Base-by-base conservation (phyloP, 2,329 filamentous ascomycete genomes). In the Paraphoma chrysanthemicola region DNA sequence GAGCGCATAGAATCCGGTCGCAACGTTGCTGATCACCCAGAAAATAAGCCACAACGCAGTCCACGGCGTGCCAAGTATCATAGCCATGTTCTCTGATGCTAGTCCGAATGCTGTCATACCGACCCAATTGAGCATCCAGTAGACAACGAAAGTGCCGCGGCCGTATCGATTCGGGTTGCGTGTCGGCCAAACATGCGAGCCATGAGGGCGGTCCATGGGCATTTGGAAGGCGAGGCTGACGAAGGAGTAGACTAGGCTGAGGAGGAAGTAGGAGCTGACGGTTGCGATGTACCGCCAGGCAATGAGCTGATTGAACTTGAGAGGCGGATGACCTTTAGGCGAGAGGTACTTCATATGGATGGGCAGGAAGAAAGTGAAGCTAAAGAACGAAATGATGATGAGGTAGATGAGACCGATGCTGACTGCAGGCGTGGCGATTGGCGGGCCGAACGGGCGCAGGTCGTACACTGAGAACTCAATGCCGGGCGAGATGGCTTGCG, bases 361-460 rank as follows among this genome's bases (percentile, higher is more conserved):
- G 0, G 87, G 86, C 39, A 89, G 75, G 65, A 88, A 86, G 76
- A 89, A 89, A 0, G 82, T 79, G 70, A 87, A 89, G 31, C 82
- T 86, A 78, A 89, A 89, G 76, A 89, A 89, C 0, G 85, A 83
- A 44, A 89, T 79, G 68, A 90, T 88, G 67, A 90, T 88, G 2
- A 89, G 75, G 69, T 89, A 89, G 63, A 90, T 88, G 18, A 89
- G 75, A 0, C 87, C 86, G 50, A 89, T 86, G 5, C 81, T 85
- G 8, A 88, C 82, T 0, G 86, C 81, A 0, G 87, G 87, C 1
- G 81, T 85, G 1, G 82, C 79, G 2, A 80, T 78, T 3, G 82
- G 77, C 0, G 86, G 86, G 3, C 71, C 72, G 69, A 89, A 89
- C 0, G 86, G 86, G 2, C 87, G 81, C 2, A 89, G 78, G 54